Evolutionary conservation across 192 early-diverging fungal genomes (phyloP), one percentile per base, ranked within the genome.

Genomic region (Entomortierella chlamydospora): DNA sequence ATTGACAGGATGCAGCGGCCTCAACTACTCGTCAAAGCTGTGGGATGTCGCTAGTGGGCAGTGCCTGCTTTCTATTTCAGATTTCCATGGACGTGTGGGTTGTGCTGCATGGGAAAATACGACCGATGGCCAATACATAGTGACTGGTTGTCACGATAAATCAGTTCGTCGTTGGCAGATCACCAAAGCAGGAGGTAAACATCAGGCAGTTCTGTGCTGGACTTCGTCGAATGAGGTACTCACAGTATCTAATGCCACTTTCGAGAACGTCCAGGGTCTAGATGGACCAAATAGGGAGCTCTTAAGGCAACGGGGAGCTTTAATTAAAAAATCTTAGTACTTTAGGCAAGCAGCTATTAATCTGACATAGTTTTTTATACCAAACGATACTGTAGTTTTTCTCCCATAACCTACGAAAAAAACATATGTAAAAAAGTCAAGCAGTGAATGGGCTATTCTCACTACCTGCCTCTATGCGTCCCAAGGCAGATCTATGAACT

Each of bases 111-210:
- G 60, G 60, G 30, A 7, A 23, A 4, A 17, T 9, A 30, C 20
- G 6, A 3, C 28, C 23, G 10, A 50, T 28, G 28, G 45, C 25
- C 34, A 0, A 12, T 50, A 62, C 18, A 2, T 62, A 31, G 43
- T 20, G 34, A 57, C 55, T 23, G 65, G 39, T 26, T 31, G 55
- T 31, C 1, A 41, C 8, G 53, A 67, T 57, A 56, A 30, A 28
- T 31, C 65, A 25, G 65, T 67, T 20, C 53, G 64, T 6, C 2
- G 53, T 31, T 65, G 64, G 64, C 31, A 54, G 53, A 52, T 65
- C 20, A 39, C 22, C 23, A 41, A 45, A 2, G 43, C 45, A 15
- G 18, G 47, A n/a, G 4, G 17, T 22, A 4, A 56, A 4, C 17
- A 31, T 25, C 29, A 58, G 6, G 29, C 31, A 34, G 28, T 25